Conservation (phyloP, 2,329 filamentous ascomycete species). For the Penicillium sp. region DNA sequence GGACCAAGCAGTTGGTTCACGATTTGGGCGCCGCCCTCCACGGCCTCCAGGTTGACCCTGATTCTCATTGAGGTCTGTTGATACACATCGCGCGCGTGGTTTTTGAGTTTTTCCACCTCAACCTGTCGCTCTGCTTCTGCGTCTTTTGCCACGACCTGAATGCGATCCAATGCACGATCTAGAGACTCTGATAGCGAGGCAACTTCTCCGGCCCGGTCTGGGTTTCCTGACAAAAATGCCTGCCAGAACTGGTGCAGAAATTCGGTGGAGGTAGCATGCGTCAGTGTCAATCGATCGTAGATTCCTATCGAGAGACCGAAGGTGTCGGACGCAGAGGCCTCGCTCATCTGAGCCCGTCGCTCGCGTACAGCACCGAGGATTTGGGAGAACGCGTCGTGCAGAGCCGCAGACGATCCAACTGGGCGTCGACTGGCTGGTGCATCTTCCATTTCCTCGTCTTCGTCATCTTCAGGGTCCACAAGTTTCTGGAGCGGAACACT, state of each 20-base stretch:
- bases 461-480: slow-evolving; percentile 53
- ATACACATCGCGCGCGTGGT: slow-evolving; percentile 68
- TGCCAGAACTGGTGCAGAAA: slow-evolving; percentile 98
- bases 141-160: slow-evolving; percentile 74
- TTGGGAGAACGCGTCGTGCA: slow-evolving; percentile 56
- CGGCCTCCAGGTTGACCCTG: slow-evolving; percentile 61
- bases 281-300: slow-evolving; percentile 66
- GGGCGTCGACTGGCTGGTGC: slow-evolving; percentile 29
- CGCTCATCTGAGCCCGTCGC: slow-evolving; percentile 50
- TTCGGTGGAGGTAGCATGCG: slow-evolving; percentile 89
- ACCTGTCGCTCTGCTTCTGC: slow-evolving; percentile 70
- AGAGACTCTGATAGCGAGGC: slow-evolving; percentile 80
- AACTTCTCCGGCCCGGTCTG: slow-evolving; percentile 75
- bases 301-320: slow-evolving; percentile 51
- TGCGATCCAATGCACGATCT: slow-evolving; percentile 70
- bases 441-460: slow-evolving; percentile 57
- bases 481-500: slow-evolving; percentile 67
- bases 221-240: slow-evolving; percentile 83
- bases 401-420: slow-evolving; percentile 69
- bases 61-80: slow-evolving; percentile 72
- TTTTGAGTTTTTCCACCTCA: slow-evolving; percentile 65
- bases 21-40: slow-evolving; percentile 72
- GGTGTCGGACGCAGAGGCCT: slow-evolving; percentile 37
- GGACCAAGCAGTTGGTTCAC: slow-evolving; percentile 76
- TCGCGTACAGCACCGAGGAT: slow-evolving; percentile 59